phyloP scores from a whole-genome alignment of 176 grass and related monocot genomes.

The Echinochloa phyllopogon region DNA sequence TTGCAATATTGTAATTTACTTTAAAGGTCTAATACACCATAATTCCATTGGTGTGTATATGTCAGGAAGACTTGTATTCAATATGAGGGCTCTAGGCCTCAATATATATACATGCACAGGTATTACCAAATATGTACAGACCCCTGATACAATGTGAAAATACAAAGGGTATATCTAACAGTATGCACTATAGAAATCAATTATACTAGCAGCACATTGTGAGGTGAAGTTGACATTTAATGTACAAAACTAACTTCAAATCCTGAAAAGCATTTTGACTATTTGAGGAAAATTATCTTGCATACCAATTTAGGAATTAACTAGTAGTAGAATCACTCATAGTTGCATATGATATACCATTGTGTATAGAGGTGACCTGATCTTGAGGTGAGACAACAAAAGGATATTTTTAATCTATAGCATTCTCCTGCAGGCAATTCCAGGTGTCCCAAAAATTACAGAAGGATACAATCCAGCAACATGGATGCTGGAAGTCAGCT shows the following conservation, averaged over 20 bases:
- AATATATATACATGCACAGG: no score
- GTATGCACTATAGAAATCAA: neutral
- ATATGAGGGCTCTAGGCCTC: no score
- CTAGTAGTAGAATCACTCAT: neutral
- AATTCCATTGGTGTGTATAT: neutral
- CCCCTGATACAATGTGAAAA: no score
- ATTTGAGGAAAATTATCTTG: constrained; percentile 3
- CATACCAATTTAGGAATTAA: neutral
- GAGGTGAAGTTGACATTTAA: neutral
- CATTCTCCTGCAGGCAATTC: constrained; percentile 63
- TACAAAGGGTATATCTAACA: no score
- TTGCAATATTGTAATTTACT: neutral
- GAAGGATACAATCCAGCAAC: constrained; percentile 93
- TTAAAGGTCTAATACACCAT: neutral
- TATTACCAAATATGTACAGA: no score
- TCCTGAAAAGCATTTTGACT: neutral
- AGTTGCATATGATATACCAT: neutral
- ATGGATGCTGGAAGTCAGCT: constrained; percentile 91
- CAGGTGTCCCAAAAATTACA: constrained; percentile 73
- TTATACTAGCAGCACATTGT: neutral
- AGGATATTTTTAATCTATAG: neutral
- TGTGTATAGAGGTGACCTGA: neutral
- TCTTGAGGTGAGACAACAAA: neutral
- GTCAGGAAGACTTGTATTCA: no score
- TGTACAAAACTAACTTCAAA: constrained; percentile 2